Evolutionary conservation across 1,139 yeast species (phyloP), one percentile per base, ranked within the genome.

Genomic region (Candida dubliniensis): DNA sequence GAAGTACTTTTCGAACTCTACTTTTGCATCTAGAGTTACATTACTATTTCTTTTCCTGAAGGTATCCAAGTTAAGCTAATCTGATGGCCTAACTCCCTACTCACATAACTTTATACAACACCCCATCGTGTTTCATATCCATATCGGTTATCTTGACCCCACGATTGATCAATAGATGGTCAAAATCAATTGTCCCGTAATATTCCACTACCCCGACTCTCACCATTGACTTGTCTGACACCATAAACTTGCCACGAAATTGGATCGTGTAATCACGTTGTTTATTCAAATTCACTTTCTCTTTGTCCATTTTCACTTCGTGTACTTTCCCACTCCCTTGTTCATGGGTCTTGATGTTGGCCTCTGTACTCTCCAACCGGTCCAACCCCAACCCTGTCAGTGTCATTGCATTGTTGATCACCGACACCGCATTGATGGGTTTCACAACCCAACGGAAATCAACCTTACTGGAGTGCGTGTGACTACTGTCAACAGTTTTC

Each of bases 171-270:
- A 56, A 52, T 33, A 63, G 46, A 45, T 69, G 74, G 47, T 63
- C 62, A 39, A 61, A 58, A 46, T 69, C 74, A 31, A 69, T 52
- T n/a, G 50, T 44, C 0, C 73, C 75, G n/a, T 46, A 42, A 50
- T 66, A 69, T 4, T 36, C 27, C 7, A 65, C 46, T 1, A 44
- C 44, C 1, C 69, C 71, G 8, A 40, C 36, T 23, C 52, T 51
- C 3, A 43, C 35, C 12, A 53, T 46, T 25, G 53, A 44, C 34
- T 56, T 57, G 44, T 61, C 63, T 25, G 41, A 46, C 5, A 66
- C 52, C 15, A 47, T 42, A 30, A 59, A 53, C 18, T 52, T 49
- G 2, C 74, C 73, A 8, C 52, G 34, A 42, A 65, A 66, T 4
- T 48, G 43, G 4, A 69, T 50, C 4, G 46, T 44, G 47, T 63